Conservation (phyloP, 768 basidiomycete genomes). For the Suillus paluster region DNA sequence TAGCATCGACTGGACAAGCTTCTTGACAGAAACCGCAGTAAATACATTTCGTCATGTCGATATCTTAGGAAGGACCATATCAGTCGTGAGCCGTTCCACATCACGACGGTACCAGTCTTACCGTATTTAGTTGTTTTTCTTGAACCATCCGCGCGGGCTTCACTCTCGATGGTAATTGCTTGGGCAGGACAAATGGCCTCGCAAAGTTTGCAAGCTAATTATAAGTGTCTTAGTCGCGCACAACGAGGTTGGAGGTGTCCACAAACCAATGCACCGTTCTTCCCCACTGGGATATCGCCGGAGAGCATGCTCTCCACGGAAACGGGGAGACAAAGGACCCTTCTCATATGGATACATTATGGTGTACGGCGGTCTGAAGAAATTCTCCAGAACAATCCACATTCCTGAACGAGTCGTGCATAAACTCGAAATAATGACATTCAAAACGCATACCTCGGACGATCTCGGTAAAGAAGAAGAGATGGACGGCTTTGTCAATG, state of each 20-base stretch:
- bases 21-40: constrained; percentile 99
- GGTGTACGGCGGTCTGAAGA: constrained; percentile 95
- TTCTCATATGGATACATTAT: constrained; percentile 99
- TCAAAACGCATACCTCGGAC: constrained; percentile 69
- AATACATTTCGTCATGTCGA: constrained; percentile 99
- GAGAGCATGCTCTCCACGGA: constrained; percentile 97
- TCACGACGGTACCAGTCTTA: constrained; percentile 35
- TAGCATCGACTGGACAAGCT: constrained; percentile 98
- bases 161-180: constrained; percentile 99
- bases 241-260: constrained; percentile 11
- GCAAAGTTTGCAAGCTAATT: constrained; percentile 93
- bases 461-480: constrained; percentile 99
- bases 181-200: constrained; percentile 99
- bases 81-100: constrained; percentile 11
- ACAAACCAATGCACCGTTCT: constrained; percentile 96
- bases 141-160: constrained; percentile 93
- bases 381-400: constrained; percentile 95
- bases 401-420: constrained; percentile 63
- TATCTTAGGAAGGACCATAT: constrained; percentile 56
- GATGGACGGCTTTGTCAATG: constrained; percentile 92
- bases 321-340: constrained; percentile 95
- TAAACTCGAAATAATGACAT: constrained; percentile 9
- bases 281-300: constrained; percentile 97
- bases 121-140: constrained; percentile 98
- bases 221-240: not conserved